Evolutionary conservation across 2,329 filamentous ascomycete genomes (phyloP), one percentile per base, ranked within the genome.

Genomic region (Blastomyces percursus): DNA sequence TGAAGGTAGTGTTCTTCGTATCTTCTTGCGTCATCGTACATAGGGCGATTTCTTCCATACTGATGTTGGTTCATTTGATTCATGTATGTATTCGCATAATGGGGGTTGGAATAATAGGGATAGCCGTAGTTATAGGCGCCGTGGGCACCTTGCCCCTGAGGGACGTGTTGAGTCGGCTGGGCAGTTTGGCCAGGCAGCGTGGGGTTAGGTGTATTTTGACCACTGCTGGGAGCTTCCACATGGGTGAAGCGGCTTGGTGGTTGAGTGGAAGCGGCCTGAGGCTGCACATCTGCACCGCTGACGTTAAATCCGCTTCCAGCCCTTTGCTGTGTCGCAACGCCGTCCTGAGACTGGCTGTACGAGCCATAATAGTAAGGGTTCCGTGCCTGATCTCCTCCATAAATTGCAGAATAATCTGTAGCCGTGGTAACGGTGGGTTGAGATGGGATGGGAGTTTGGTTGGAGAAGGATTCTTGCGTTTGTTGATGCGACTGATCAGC

Each of bases 131-230:
- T 83, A 72, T 85, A 86, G 66, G 77, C 82, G 62, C 76, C 73
- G 67, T 83, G 80, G 62, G 76, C 80, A 65, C 75, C 77, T 67
- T 84, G 81, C 19, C 72, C 73, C 63, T 79, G 79, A 60, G 77
- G 79, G 71, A 80, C 78, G 64, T 82, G 80, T 64, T 80, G 79
- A 65, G 77, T 75, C 58, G 81, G 81, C 65, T 82, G 79, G 59
- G 77, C 78, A 64, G 83, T 81, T 64, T 82, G 81, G 60, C 76
- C 79, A 64, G 81, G 81, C 64, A 84, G 75, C 50, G 87, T 82
- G 35, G 92, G 91, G 78, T 95, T 94, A 44, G 93, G 92, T 2
- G 92, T 96, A 70, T 88, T 93, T 74, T 94, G 88, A 54, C 91
- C 93, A 73, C 91, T 96, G 78, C 88, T 91, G 71, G 91, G 89